Conservation (phyloP, 148 eudicot species). For the Silene latifolia region DNA sequence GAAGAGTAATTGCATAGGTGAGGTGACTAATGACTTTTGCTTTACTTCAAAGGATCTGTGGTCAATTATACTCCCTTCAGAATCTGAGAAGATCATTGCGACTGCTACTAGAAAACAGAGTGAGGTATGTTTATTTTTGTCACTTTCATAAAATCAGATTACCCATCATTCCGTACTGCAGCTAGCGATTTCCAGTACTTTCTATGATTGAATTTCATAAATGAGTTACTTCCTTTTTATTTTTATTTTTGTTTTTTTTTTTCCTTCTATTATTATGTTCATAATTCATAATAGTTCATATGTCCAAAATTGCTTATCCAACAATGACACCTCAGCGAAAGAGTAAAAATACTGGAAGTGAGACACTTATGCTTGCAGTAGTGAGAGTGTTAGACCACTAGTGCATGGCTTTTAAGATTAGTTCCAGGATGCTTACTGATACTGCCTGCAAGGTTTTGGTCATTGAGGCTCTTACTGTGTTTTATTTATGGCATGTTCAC, state of each 20-base stretch:
- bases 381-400: neutral
- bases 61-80: slow-evolving; percentile 82
- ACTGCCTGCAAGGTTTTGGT: too few species aligned
- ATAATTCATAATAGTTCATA: neutral
- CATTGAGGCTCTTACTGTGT: too few species aligned
- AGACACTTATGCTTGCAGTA: slow-evolving; percentile 1
- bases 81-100: slow-evolving; percentile 79
- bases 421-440: neutral
- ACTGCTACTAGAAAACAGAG: slow-evolving; percentile 61
- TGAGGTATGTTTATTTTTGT: slow-evolving; percentile 54
- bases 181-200: neutral
- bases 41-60: slow-evolving; percentile 65
- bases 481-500: too few species aligned
- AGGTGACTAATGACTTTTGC: slow-evolving; percentile 59
- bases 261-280: neutral
- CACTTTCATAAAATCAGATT: neutral
- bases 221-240: neutral
- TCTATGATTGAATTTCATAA: neutral
- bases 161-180: neutral
- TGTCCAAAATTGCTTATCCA: neutral
- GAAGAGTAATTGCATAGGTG: slow-evolving; percentile 46
- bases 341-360: slow-evolving; percentile 4
- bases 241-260: too few species aligned
- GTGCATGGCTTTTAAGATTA: neutral
- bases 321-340: neutral